Percentiles rank a stretch among this genome's conserved stretches.
phyloP scores from a whole-genome alignment of 2,329 filamentous ascomycete species.

The Colletotrichum endophyticum region DNA sequence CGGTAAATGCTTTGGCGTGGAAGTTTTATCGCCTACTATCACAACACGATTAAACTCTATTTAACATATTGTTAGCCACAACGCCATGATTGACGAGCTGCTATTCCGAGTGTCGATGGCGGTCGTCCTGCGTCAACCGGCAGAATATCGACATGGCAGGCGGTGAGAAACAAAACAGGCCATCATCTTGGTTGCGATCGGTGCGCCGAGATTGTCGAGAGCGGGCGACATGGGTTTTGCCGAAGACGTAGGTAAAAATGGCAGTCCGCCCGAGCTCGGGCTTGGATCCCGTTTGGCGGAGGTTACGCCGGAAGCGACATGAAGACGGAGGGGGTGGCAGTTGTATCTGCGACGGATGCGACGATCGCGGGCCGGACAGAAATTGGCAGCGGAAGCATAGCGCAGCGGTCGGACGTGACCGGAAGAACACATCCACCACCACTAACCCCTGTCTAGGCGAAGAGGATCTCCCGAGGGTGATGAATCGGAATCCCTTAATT shows the following conservation, averaged over 20 bases:
- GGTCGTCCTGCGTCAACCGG: background rate
- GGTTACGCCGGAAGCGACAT: constrained; percentile 7
- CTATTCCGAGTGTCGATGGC: background rate
- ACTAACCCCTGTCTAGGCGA: background rate
- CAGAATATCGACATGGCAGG: background rate
- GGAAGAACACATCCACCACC: background rate
- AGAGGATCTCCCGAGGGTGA: background rate
- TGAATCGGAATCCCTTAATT: background rate
- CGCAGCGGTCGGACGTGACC: background rate
- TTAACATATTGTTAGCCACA: background rate
- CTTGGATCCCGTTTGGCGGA: background rate
- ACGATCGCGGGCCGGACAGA: constrained; percentile 12
- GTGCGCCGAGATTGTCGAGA: background rate
- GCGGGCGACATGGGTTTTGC: background rate
- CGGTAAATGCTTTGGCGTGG: too few relatives aligned
- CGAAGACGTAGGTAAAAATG: background rate
- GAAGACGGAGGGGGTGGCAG: background rate
- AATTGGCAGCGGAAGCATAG: background rate
- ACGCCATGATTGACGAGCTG: background rate
- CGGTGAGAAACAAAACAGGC: background rate
- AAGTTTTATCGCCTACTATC: too few relatives aligned
- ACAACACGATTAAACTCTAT: too few relatives aligned
- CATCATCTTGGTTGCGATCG: background rate
- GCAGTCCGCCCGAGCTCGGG: background rate
- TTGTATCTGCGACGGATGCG: constrained; percentile 15